Conservation (phyloP, 2,329 filamentous ascomycete genomes). For the Chlorencoelia australis region DNA sequence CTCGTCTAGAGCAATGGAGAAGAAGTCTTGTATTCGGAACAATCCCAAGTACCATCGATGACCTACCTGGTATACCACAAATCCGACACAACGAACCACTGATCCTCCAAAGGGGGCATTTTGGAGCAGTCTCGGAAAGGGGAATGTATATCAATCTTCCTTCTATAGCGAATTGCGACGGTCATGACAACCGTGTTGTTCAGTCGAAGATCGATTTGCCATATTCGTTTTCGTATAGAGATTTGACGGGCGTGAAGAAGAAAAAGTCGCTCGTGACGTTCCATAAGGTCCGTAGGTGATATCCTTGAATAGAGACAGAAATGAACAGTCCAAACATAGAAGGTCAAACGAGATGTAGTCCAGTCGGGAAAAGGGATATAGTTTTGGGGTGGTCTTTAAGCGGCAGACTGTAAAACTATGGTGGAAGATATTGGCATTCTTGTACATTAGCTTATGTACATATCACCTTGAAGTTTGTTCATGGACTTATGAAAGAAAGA, state of each 20-base stretch:
- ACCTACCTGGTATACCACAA: conserved; percentile 17
- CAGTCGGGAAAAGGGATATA: too few relatives aligned
- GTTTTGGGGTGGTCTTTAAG: too few relatives aligned
- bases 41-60: conserved; percentile 23
- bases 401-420: too few relatives aligned
- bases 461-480: too few relatives aligned
- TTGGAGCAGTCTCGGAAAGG: conserved; percentile 52
- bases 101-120: conserved; percentile 30
- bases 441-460: too few relatives aligned
- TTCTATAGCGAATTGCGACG: neutral
- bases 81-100: neutral
- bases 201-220: conserved; percentile 39
- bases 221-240: conserved; percentile 26
- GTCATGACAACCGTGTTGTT: neutral
- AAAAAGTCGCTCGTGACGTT: too few relatives aligned
- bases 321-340: too few relatives aligned
- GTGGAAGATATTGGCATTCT: too few relatives aligned
- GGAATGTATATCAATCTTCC: conserved; percentile 42
- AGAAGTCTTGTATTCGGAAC: conserved; percentile 21
- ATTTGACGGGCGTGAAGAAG: neutral
- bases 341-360: too few relatives aligned
- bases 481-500: too few relatives aligned
- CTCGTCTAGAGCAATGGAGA: conserved; percentile 1
- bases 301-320: too few relatives aligned
- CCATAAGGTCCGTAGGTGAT: too few relatives aligned